Percentiles rank a stretch among this genome's conserved stretches.
Conservation (phyloP, 2,329 filamentous ascomycete species). For the Phialocephala subalpina region DNA sequence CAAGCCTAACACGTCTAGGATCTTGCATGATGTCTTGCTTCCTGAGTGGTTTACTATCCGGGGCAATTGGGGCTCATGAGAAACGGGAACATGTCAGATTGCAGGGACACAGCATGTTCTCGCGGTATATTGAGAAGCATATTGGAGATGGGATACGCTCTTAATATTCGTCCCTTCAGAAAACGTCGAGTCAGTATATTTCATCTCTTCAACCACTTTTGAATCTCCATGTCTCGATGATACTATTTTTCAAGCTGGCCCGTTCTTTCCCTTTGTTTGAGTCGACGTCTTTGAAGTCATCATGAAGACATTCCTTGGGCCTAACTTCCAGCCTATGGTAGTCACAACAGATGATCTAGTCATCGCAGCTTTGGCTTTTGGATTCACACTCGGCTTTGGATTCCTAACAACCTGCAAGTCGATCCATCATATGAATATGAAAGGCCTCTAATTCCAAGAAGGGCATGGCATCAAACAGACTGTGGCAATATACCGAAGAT, state of each 20-base stretch:
- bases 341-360: constrained; percentile 42
- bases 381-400: constrained; percentile 48
- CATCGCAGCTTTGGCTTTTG: constrained; percentile 48
- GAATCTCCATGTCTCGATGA: background rate
- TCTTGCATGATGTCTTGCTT: background rate
- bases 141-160: background rate
- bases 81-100: background rate
- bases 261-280: background rate
- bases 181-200: background rate
- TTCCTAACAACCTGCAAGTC: constrained; percentile 30
- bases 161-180: background rate
- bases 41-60: background rate
- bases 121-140: background rate
- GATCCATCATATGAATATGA: background rate
- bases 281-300: background rate
- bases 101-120: background rate
- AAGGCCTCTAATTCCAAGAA: constrained; percentile 38
- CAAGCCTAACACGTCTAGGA: background rate
- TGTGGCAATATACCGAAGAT: constrained; percentile 42
- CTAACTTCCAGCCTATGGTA: constrained; percentile 20
- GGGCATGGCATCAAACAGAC: constrained; percentile 49
- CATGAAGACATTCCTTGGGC: constrained; percentile 28
- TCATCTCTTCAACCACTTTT: background rate
- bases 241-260: background rate
- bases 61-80: background rate